A percentile compares a stretch with the other conserved stretches of the same genome.
Conservation (phyloP, 73 alveolate species). For the Tetrahymena elliotti region DNA sequence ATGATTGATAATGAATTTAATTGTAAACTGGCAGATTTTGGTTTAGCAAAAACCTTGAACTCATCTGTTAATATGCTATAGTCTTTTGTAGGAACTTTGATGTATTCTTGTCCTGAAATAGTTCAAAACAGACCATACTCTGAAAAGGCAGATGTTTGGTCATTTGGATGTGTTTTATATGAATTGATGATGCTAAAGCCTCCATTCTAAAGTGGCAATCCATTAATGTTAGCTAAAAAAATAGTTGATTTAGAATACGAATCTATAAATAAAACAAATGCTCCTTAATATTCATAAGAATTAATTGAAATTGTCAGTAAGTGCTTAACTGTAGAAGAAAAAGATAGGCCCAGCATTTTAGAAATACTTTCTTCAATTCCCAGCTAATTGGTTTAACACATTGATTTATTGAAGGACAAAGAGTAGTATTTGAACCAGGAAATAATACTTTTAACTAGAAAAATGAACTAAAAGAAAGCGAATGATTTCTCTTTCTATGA, state of each 20-base stretch:
- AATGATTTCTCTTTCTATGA: neutral
- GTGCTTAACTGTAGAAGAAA: conserved; percentile 14
- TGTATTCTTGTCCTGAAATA: conserved; percentile 77
- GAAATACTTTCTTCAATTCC: neutral
- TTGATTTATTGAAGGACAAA: neutral
- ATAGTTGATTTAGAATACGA: conserved; percentile 79
- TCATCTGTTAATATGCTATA: conserved; percentile 48
- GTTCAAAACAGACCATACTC: conserved; percentile 80
- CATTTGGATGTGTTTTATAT: conserved; percentile 89
- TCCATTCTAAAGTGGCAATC: conserved; percentile 80
- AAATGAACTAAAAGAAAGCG: neutral
- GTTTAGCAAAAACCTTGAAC: conserved; percentile 78
- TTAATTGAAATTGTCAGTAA: conserved; percentile 13
- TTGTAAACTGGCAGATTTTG: conserved; percentile 92
- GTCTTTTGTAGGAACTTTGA: conserved; percentile 76
- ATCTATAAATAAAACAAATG: conserved; percentile 49
- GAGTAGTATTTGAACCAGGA: neutral
- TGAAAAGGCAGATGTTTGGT: conserved; percentile 91
- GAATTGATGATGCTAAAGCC: conserved; percentile 86
- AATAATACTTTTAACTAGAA: neutral
- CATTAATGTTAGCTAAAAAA: conserved; percentile 76
- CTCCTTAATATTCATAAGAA: neutral
- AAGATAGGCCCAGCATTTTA: conserved; percentile 7
- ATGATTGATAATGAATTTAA: conserved; percentile 71
- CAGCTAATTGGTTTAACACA: neutral